Conservation (phyloP, 2,329 filamentous ascomycete species). For the Apiospora rasikravindrae region DNA sequence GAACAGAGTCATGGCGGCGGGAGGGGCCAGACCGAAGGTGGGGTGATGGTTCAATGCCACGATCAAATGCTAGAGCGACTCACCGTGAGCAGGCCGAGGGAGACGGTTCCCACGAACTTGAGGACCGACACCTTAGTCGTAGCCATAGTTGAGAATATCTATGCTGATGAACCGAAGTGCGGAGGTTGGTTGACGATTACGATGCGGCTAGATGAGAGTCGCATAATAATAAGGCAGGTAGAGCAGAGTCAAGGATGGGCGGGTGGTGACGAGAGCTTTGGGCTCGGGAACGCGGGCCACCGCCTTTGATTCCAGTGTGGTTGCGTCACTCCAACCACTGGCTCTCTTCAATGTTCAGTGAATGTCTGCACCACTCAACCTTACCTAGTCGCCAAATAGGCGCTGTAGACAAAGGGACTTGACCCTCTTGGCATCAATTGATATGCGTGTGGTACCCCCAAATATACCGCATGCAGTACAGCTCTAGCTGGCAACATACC, state of each 20-base stretch:
- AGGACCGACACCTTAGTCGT: constrained; percentile 74
- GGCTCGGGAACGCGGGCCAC: constrained; percentile 3
- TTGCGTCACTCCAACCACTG: constrained; percentile 13
- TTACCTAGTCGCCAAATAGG: neutral
- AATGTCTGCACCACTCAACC: neutral
- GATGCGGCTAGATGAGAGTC: constrained; percentile 9
- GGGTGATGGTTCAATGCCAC: constrained; percentile 17
- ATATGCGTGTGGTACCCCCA: neutral
- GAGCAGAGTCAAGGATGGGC: neutral
- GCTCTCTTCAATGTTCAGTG: neutral
- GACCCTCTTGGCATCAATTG: neutral
- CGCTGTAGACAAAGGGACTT: neutral
- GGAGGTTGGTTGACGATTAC: neutral
- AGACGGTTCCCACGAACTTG: constrained; percentile 94
- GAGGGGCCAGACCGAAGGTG: constrained; percentile 11
- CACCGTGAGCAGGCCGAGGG: constrained; percentile 87
- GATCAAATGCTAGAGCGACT: constrained; percentile 37
- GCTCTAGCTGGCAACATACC: neutral
- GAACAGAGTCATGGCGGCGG: constrained; percentile 6
- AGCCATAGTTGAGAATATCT: constrained; percentile 54
- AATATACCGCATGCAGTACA: neutral
- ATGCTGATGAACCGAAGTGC: constrained; percentile 11
- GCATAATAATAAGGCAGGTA: neutral
- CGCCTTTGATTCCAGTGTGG: neutral
- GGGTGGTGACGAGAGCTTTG: constrained; percentile 7